Conservation (phyloP, 139 green algal species). For the Picochlorum sp. region DNA sequence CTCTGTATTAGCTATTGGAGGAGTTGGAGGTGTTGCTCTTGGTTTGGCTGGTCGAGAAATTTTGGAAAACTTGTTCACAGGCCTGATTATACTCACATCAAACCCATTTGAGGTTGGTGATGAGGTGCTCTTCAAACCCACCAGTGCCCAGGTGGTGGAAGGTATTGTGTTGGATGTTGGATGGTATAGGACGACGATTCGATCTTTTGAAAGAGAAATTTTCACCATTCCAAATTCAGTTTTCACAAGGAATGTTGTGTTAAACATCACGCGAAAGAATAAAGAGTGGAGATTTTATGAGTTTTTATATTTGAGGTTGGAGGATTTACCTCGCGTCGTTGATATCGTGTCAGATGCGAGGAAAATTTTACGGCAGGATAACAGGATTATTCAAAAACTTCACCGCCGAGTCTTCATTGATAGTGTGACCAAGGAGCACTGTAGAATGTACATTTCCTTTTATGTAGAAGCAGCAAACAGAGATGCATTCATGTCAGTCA, state of each 20-base stretch:
- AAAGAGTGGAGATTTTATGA: constrained; percentile 85
- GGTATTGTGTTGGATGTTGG: constrained; percentile 86
- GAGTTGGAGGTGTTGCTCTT: constrained; percentile 85
- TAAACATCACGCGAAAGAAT: constrained; percentile 82
- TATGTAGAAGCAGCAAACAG: constrained; percentile 68
- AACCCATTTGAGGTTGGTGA: constrained; percentile 68
- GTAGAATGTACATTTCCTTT: constrained; percentile 65
- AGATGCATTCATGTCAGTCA: constrained; percentile 79
- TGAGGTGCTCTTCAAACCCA: constrained; percentile 67
- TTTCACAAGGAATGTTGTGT: constrained; percentile 81
- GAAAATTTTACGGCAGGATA: constrained; percentile 57
- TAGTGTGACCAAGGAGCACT: constrained; percentile 61
- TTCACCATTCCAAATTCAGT: constrained; percentile 62
- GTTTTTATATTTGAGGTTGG: constrained; percentile 45
- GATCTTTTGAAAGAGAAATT: constrained; percentile 73
- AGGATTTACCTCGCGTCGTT: constrained; percentile 28
- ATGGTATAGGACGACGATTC: constrained; percentile 81
- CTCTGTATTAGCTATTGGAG: constrained; percentile 83
- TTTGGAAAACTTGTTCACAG: constrained; percentile 88
- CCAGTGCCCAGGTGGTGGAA: constrained; percentile 56
- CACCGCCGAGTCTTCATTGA: constrained; percentile 82
- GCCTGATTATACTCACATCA: constrained; percentile 78
- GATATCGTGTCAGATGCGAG: constrained; percentile 56
- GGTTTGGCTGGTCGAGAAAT: constrained; percentile 86
- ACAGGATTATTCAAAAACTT: constrained; percentile 80